phyloP scores from a whole-genome alignment of 352 stramenopile species.

The Phytophthora rubi region DNA sequence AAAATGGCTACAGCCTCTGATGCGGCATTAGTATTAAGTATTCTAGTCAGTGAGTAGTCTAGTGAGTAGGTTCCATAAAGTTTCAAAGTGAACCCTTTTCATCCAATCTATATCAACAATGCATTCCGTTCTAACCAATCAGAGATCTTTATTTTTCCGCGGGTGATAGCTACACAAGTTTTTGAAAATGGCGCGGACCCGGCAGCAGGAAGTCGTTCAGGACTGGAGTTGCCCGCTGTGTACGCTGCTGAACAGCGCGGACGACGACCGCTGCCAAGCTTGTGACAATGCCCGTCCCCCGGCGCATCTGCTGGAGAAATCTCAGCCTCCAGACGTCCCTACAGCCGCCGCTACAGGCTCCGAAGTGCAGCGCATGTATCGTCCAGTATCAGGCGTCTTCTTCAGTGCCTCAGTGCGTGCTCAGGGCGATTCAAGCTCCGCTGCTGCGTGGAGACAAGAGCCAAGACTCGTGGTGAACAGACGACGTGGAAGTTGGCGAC shows the following conservation, averaged over 20 bases:
- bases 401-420: conserved; percentile 39
- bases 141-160: conserved; percentile 12
- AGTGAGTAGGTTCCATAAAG: conserved; percentile 12
- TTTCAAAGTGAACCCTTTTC: conserved; percentile 5
- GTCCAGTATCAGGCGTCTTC: conserved; percentile 45
- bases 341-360: conserved; percentile 7
- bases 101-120: conserved; percentile 1
- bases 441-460: conserved; percentile 39
- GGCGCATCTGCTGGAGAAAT: conserved; percentile 1
- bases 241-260: conserved; percentile 65
- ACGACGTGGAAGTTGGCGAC: conserved; percentile 13
- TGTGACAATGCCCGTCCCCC: conserved; percentile 54
- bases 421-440: neutral
- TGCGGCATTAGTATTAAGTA: conserved; percentile 28
- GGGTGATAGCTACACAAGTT: conserved; percentile 19
- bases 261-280: conserved; percentile 53
- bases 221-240: conserved; percentile 79
- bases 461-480: conserved; percentile 47
- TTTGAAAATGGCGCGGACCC: conserved; percentile 44
- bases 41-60: conserved; percentile 20
- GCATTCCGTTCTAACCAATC: neutral
- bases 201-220: neutral
- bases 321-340: conserved; percentile 5
- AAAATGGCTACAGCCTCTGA: conserved; percentile 9
- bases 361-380: conserved; percentile 18